A percentile compares a stretch with the other conserved stretches of the same genome.
These are phyloP conservation scores for Metschnikowia shivogae DNA, from an alignment of 805 yeast species.

Conservation along the genomic window DNA sequence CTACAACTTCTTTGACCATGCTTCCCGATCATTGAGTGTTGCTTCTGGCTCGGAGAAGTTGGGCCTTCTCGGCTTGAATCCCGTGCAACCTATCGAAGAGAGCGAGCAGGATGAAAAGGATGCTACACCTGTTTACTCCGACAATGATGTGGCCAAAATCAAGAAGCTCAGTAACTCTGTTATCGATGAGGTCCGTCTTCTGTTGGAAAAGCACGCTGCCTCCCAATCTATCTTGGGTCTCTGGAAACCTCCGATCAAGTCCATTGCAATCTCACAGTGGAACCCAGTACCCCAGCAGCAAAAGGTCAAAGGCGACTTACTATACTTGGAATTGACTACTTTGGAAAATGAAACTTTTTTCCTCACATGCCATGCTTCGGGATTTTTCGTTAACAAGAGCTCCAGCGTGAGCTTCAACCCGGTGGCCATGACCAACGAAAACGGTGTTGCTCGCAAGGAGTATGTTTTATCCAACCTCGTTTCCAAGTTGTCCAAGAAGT, in stretches of 20 bases:
- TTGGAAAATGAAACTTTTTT: constrained; percentile 77
- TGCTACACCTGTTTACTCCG: constrained; percentile 11
- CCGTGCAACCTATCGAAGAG: constrained; percentile 19
- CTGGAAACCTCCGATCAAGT: constrained; percentile 50
- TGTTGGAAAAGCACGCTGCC: constrained; percentile 17
- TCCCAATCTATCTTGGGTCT: constrained; percentile 25
- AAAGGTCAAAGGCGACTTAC: constrained; percentile 68
- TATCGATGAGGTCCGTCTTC: constrained; percentile 6
- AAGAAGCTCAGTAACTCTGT: constrained; percentile 8
- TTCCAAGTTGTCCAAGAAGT: constrained; percentile 59
- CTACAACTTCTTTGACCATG: constrained; percentile 44
- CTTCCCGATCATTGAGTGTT: constrained; percentile 38
- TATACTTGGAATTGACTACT: constrained; percentile 71
- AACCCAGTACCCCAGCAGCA: constrained; percentile 73
- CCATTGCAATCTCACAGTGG: constrained; percentile 68
- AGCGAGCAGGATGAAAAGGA: constrained; percentile 3
- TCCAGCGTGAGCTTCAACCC: constrained; percentile 71
- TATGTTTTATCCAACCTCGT: constrained; percentile 61
- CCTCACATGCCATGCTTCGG: constrained; percentile 73
- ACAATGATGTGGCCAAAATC: constrained; percentile 28
- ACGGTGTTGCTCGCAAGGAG: constrained; percentile 30
- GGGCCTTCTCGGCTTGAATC: constrained; percentile 36
- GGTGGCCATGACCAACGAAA: constrained; percentile 40
- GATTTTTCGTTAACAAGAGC: constrained; percentile 74
- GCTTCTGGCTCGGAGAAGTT: constrained; percentile 51